Percentiles rank a stretch among this genome's conserved stretches.
Conservation (phyloP, 2,329 filamentous ascomycete species). For the Xylariales sp. region DNA sequence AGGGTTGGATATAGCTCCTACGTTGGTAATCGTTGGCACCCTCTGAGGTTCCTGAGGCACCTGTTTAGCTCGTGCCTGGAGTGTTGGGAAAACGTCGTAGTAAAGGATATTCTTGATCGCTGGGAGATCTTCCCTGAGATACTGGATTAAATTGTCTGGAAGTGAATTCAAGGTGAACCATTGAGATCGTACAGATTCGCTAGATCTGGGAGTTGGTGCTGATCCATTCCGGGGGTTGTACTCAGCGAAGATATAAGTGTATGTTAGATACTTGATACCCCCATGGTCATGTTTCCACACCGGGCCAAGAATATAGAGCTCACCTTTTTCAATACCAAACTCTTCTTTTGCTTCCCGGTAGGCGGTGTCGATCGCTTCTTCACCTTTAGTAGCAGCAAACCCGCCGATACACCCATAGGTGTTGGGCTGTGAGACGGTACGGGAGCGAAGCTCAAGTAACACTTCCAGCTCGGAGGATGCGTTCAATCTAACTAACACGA, state of each 20-base stretch:
- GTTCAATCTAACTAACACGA: conserved; percentile 29
- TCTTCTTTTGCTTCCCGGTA: conserved; percentile 14
- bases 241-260: conserved; percentile 34
- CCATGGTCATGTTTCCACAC: conserved; percentile 30
- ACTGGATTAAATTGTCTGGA: conserved; percentile 3
- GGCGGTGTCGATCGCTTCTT: conserved; percentile 2
- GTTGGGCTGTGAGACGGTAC: not conserved
- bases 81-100: conserved; percentile 3
- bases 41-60: too few relatives aligned
- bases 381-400: not conserved
- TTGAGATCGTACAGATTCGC: conserved; percentile 9
- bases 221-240: conserved; percentile 21
- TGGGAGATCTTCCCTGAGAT: conserved; percentile 12
- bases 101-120: not conserved
- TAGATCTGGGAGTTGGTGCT: conserved; percentile 7
- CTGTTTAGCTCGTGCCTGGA: not conserved
- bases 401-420: conserved; percentile 33
- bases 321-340: conserved; percentile 9
- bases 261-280: conserved; percentile 27
- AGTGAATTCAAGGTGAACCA: conserved; percentile 29
- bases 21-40: too few relatives aligned
- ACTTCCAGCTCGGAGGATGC: conserved; percentile 20
- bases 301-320: conserved; percentile 14
- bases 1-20: too few relatives aligned
- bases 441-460: conserved; percentile 25